Base-by-base conservation (phyloP, 495 filamentous ascomycete genomes). In the Lepidopterella palustris region DNA sequence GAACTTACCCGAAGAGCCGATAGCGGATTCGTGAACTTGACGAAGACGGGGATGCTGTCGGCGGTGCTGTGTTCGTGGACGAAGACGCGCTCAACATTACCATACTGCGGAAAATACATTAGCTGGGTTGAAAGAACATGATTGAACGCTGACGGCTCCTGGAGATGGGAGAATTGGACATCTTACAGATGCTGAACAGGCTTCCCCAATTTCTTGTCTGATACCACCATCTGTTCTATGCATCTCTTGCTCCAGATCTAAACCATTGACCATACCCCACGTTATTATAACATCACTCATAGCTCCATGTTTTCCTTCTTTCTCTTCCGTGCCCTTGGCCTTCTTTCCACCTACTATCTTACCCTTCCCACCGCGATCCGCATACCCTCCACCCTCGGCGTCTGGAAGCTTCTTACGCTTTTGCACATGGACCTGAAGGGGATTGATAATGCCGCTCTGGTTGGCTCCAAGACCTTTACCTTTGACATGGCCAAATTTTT, bases 181-280 rank as follows among this genome's bases (percentile, higher is more conserved):
- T 21, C 59, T 50, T 23, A 62, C 63, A 81, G 91, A 88, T 49
- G 88, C 81, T 40, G 82, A 82, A 72, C 92, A 97, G 71, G 93
- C 89, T 58, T 95, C 89, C 20, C 93, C 93, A 70, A 98, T 95
- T 73, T 97, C 90, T 73, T 96, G 91, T 65, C 89, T 82, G 62
- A 98, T 70, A 0, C 86, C 88, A 11, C 68, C 70, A 27, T 86
- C 86, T 58, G 84, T 81, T 6, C 65, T 55, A 21, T 75, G 74
- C 63, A 87, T 70, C 74, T 97, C 95, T 1, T 73, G 75, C 52
- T 82, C 79, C 29, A 92, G 74, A 62, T 87, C 79, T 78, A 96
- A 84, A 3, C 86, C 88, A 58, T 92, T 84, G 2, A 96, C 74
- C 89, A 97, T 96, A 5, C 85, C 83, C 18, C 74, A 76, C 23